Conservation (phyloP, 192 early-diverging fungal species). For the Gigaspora rosea region DNA sequence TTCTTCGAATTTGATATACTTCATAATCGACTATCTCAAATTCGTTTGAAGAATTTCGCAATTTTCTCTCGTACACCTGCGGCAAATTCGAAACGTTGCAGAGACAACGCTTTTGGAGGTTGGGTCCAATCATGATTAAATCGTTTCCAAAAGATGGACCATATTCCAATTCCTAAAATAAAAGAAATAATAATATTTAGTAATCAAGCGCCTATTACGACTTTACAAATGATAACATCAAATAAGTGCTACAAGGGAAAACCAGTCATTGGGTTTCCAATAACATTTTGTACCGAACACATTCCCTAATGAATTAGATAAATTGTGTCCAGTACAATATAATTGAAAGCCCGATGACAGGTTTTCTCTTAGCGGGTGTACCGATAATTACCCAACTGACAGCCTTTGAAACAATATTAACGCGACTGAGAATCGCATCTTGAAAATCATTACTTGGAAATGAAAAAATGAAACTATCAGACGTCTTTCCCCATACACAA, state of each 20-base stretch:
- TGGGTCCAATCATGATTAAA: not conserved
- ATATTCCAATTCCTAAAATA: not conserved
- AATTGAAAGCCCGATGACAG: no score
- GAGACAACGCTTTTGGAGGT: not conserved
- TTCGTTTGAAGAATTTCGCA: not conserved
- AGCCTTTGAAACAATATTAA: not conserved
- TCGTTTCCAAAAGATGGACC: not conserved
- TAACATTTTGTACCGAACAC: no score
- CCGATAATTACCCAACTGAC: not conserved
- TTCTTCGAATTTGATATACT: slow-evolving; percentile 4
- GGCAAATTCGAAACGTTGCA: not conserved
- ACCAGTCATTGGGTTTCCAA: no score
- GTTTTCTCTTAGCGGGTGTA: no score
- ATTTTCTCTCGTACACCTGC: not conserved
- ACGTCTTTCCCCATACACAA: not conserved
- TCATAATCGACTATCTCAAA: slow-evolving; percentile 13
- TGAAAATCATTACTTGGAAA: not conserved
- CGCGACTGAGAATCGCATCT: not conserved
- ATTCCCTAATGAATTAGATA: no score
- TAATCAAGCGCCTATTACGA: no score
- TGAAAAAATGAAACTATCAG: slow-evolving; percentile 21
- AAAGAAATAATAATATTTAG: no score
- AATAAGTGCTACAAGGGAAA: not conserved
- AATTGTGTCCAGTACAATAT: no score
- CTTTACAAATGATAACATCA: no score